Base-by-base conservation (phyloP, 2,329 filamentous ascomycete species). In the Sclerotinia trifoliorum region DNA sequence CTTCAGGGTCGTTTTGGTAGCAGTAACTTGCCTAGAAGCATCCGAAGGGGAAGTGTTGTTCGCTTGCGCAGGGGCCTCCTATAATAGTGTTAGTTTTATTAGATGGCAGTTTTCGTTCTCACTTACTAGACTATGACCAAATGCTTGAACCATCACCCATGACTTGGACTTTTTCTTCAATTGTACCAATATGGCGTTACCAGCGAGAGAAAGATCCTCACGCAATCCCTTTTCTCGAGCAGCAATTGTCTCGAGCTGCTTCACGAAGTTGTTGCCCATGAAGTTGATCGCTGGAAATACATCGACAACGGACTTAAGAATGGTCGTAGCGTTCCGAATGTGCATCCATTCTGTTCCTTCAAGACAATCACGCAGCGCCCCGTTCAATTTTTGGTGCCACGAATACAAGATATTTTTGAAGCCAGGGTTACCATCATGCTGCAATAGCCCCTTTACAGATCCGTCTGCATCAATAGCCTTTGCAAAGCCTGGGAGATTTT, bases 341-440 rank as follows among this genome's bases (percentile, higher is more conserved):
- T 97, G 94, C 90, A 97, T 97, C 86, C 95, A 99, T 79, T 98
- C 94, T 44, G 87, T 88, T 39, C 90, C 90, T 24, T 88, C 87
- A 58, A 99, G 84, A 77, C 94, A 97, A 49, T 86, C 85, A 77
- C 93, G 94, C 66, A 99, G 82, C 2, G 94, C 92, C 62, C 83
- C 86, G 74, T 90, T 91, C 55, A 99, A 81, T 71, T 91, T 88
- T 74, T 90, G 88, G 79, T 99, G 96, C 93, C 94, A 98, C 74
- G 92, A 91, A 82, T 91, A 95, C 44, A 97, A 83, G 65, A 96
- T 81, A 73, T 92, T 89, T 62, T 93, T 89, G 81, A 96, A 99
- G 65, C 93, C 88, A 71, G 92, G 90, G 77, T 92, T 90, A 66
- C 93, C 88, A 72, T 94, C 91, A 78, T 93, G 95, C 68, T 93